Percentiles rank a stretch among this genome's conserved stretches.
Evolutionary conservation across 2,329 filamentous ascomycete species (phyloP).

Genomic region (Fusarium sacchari): DNA sequence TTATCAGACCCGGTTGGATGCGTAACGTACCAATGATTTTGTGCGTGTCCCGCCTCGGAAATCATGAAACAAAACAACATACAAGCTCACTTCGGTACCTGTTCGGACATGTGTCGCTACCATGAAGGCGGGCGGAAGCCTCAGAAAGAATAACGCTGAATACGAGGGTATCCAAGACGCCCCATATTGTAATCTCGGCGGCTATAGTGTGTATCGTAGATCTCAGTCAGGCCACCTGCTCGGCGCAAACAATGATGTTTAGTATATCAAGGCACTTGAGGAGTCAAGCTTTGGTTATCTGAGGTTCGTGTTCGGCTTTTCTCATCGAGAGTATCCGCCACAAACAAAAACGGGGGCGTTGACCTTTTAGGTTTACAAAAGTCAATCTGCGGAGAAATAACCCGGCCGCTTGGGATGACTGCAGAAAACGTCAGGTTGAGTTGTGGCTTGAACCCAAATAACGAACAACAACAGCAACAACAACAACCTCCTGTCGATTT

Average conservation of each 20-base stretch:
- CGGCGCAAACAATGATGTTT: neutral
- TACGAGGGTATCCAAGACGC: neutral
- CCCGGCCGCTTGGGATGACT: neutral
- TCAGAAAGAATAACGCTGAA: accelerated
- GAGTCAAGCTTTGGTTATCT: neutral
- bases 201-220: neutral
- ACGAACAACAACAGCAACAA: neutral
- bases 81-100: neutral
- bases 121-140: too few species aligned
- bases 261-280: neutral
- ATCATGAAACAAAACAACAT: neutral
- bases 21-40: neutral
- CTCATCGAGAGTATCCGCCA: neutral
- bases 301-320: neutral
- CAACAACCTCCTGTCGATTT: neutral
- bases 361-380: neutral
- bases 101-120: neutral
- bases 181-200: neutral
- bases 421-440: neutral
- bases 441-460: neutral
- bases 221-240: neutral
- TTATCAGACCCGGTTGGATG: neutral
- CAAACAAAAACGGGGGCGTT: neutral
- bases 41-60: neutral
- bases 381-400: neutral